Evolutionary conservation across 1,284 basidiomycete genomes (phyloP), one percentile per base, ranked within the genome.

Genomic region (Singerocomus inundabilis): DNA sequence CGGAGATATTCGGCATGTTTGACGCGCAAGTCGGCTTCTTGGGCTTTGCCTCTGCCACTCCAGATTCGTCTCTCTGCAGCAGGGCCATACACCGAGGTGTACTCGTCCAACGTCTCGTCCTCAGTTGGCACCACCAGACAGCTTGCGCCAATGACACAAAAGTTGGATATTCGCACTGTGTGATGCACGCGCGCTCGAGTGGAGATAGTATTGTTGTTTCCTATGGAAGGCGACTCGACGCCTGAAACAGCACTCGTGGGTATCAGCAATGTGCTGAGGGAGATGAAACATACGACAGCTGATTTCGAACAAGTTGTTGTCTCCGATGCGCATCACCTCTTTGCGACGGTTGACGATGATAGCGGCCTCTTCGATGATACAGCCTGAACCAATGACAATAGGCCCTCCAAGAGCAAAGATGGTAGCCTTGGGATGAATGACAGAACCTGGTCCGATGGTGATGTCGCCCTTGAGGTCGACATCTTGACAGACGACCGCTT

Each of bases 351-450:
- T 96, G 49, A 95, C 85, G 53, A 98, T 84, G 57, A 93, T 85
- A 3, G 83, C 89, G 8, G 80, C 80, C 68, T 98, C 96, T 64
- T 98, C 96, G 46, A 99, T 82, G 59, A 98, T 91, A 66, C 92
- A 95, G 48, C 88, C 82, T 24, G 82, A 76, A 8, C 93, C 96
- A 41, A 98, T 87, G 39, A 91, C 76, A 55, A 98, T 93, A 4
- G 92, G 86, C 0, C 91, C 93, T 6, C 83, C 84, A 37, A 91
- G 82, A 7, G 93, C 93, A 54, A 94, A 87, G 55, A 98, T 88
- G 28, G 88, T 90, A 1, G 91, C 91, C 64, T 92, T 91, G 0
- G 96, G 95, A 59, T 98, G 95, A n/a, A 99, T 82, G 43, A 98
- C 85, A 2, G 88, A 89, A 82, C 90, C 88, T 67, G 87, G 76